Base-by-base conservation (phyloP, 306 rosid genomes). In the Herpetospermum pedunculosum region DNA sequence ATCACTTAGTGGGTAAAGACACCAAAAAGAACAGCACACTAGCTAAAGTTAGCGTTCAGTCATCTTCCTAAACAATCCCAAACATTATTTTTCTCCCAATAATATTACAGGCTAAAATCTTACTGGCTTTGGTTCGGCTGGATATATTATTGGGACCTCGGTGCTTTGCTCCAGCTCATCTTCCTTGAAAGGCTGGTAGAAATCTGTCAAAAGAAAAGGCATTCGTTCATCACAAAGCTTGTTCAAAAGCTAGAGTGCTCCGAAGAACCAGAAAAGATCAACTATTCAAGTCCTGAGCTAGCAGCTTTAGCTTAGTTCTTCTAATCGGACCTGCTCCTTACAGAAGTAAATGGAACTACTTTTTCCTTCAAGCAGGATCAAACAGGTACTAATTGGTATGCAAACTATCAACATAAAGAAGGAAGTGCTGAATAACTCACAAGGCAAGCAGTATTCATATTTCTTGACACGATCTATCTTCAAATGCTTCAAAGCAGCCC, bases 161-260 rank as follows among this genome's bases (percentile, higher is more conserved):
- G 95, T 88, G 84, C 95, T 91, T 53, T 91, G 95, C 80, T 91
- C 95, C 77, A 85, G 57, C 72, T 88, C 95, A 72, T 91, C 97
- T 85, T 91, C 89, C 90, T 85, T 88, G 41, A 91, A 85, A 11
- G 92, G 97, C 73, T 87, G 89, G 72, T 87, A 91, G 81, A 91
- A 82, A 87, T 91, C 95, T 91, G 92, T 52, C 48, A 40, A 62
- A 57, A 38, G 16, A 29, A 53, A 35, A 73, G 35, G 19, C 11
- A 41, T 21, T 40, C 11, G 19, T 44, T n/a, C 1, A 44, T 35
- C 37, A 12, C 16, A 21, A 62, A 16, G 40, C 23, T 53, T 4
- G 23, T 53, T 9, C 43, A 0, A 30, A 35, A 64, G 18, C 48
- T 35, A 37, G 32, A 64, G n/a, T 37, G 18, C 49, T 21, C 32